Conservation (phyloP, 768 basidiomycete genomes). For the Coprinellus aureogranulatus region DNA sequence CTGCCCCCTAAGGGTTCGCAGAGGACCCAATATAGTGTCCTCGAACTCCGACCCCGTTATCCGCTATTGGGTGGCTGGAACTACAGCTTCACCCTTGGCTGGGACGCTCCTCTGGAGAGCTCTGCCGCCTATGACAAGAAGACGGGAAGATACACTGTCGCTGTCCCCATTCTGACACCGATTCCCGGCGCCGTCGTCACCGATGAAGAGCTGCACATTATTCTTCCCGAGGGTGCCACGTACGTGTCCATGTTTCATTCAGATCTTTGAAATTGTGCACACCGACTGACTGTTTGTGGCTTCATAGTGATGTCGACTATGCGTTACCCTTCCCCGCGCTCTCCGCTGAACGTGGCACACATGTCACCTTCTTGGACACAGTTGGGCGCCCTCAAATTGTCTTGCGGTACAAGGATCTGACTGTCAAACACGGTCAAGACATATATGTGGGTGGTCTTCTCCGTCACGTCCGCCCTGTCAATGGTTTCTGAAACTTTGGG, state of each 20-base stretch:
- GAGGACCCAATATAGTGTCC: conserved; percentile 54
- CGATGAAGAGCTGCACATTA: conserved; percentile 72
- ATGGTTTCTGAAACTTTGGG: neutral
- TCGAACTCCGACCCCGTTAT: conserved; percentile 88
- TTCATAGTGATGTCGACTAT: conserved; percentile 70
- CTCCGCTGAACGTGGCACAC: conserved; percentile 57
- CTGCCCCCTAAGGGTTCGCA: conserved; percentile 58
- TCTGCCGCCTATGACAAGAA: conserved; percentile 62
- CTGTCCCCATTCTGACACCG: conserved; percentile 82
- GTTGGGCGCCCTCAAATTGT: conserved; percentile 78
- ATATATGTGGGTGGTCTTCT: conserved; percentile 67
- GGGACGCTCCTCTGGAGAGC: conserved; percentile 83
- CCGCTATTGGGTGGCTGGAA: conserved; percentile 97
- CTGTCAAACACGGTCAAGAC: conserved; percentile 72
- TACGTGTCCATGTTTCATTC: conserved; percentile 41
- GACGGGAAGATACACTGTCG: conserved; percentile 66
- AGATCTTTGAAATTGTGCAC: conserved; percentile 6
- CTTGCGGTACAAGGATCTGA: conserved; percentile 70
- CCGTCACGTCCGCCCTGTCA: neutral
- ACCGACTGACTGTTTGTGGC: conserved; percentile 2
- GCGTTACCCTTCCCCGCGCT: conserved; percentile 75
- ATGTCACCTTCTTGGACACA: conserved; percentile 89
- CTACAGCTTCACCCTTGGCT: conserved; percentile 91
- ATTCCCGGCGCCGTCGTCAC: conserved; percentile 80
- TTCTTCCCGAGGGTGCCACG: conserved; percentile 95